A percentile compares a stretch with the other conserved stretches of the same genome.
phyloP scores from a whole-genome alignment of 768 basidiomycete species.

The Leccinum ochraceum region DNA sequence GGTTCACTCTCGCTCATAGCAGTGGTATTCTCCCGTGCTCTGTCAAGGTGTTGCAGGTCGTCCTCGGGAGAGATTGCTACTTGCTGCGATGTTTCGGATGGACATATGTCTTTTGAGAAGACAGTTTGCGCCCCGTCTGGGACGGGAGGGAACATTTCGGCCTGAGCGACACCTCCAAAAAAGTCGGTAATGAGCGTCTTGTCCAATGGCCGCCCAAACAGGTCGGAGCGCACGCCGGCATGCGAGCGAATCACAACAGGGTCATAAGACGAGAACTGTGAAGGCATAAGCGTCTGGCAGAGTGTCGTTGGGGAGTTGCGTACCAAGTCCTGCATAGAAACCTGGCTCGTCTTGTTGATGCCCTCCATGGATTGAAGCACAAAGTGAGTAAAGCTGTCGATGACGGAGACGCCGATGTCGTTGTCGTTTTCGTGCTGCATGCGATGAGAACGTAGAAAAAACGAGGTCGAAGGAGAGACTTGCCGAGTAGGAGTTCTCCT shows the following conservation, averaged over 20 bases:
- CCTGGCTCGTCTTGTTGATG: conserved; percentile 86
- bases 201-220: conserved; percentile 70
- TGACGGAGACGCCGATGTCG: conserved; percentile 94
- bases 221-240: conserved; percentile 85
- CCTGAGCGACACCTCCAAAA: conserved; percentile 85
- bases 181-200: conserved; percentile 76
- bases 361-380: conserved; percentile 89
- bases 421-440: conserved; percentile 86
- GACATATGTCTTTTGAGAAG: neutral
- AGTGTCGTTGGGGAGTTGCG: conserved; percentile 28
- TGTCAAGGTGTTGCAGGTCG: neutral
- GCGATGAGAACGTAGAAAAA: conserved; percentile 1
- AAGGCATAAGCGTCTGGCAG: conserved; percentile 10
- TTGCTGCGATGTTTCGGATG: neutral
- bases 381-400: conserved; percentile 93
- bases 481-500: conserved; percentile 93
- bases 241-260: conserved; percentile 75
- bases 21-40: neutral
- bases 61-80: neutral
- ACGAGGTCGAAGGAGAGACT: conserved; percentile 25
- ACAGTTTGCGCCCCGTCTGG: conserved; percentile 2
- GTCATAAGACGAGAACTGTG: conserved; percentile 83
- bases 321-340: conserved; percentile 81
- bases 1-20: neutral
- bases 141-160: conserved; percentile 53